Evolutionary conservation across 148 eudicot genomes (phyloP).

Genomic region (Spergularia bocconei): DNA sequence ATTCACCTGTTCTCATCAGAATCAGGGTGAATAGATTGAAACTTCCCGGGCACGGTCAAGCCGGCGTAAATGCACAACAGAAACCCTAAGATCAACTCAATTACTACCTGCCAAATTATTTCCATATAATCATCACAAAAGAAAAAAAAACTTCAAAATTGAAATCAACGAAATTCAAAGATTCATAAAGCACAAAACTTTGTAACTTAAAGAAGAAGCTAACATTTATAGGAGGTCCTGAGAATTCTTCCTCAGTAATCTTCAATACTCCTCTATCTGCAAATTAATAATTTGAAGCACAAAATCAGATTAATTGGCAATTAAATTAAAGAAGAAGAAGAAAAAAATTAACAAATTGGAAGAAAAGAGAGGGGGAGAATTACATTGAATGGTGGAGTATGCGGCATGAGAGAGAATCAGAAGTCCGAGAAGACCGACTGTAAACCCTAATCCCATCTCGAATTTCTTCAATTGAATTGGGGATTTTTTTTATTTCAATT

Average conservation of each 20-base stretch:
- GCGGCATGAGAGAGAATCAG: constrained; percentile 76
- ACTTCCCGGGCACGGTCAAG: too few relatives aligned
- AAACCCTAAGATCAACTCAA: constrained; percentile 61
- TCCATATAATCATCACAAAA: background rate
- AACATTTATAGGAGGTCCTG: constrained; percentile 71
- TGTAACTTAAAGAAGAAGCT: constrained; percentile 6
- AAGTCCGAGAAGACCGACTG: constrained; percentile 63
- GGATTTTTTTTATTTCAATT: too few relatives aligned
- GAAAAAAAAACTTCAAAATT: constrained; percentile 8
- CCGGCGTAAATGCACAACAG: constrained; percentile 16
- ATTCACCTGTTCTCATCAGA: constrained; percentile 80
- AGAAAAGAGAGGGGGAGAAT: background rate
- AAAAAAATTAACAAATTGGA: background rate
- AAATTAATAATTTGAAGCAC: constrained; percentile 3
- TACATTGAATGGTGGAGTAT: constrained; percentile 57
- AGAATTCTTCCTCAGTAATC: constrained; percentile 83
- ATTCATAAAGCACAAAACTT: background rate
- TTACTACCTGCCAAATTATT: constrained; percentile 44
- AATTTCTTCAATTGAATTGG: background rate
- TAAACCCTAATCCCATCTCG: constrained; percentile 52
- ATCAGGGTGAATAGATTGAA: constrained; percentile 30
- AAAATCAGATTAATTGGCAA: background rate
- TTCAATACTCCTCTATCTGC: constrained; percentile 79
- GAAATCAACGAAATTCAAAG: background rate
- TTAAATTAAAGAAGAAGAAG: too few relatives aligned